Base-by-base conservation (phyloP, 164 flowering plant genomes). In the Chimonanthus salicifolius region DNA sequence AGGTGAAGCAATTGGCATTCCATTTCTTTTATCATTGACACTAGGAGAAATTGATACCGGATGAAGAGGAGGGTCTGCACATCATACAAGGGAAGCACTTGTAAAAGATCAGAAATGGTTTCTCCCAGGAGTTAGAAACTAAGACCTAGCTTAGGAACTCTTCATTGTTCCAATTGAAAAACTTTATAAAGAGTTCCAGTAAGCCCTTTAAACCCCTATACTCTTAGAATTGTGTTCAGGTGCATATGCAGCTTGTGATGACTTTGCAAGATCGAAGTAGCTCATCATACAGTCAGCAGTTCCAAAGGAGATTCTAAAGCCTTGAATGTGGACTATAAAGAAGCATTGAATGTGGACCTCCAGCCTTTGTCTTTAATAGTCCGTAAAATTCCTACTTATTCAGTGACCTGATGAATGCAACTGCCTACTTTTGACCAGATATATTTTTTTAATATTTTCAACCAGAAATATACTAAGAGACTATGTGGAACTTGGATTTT, bases 1-100 rank as follows among this genome's bases (percentile, higher is more conserved):
- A 62, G 89, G 86, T 47, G 85, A 75, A 68, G 86, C 80, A 80
- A 71, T 81, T 47, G 88, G 88, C 49, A 58, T 33, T 72, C 75
- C 71, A 64, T 68, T 46, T 67, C 72, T 77, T 47, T 71, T 76
- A 74, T 75, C 18, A 64, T 50, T 64, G 33, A 68, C 43, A 67
- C 76, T 76, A 44, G 81, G 73, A 47, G 82, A 71, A 74, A 87
- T 82, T 73, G 82, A 72, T 54, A 71, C 70, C 18, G 86, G 87
- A 75, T 84, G 62, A n/a, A 74, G 60, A 76, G 66, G 49, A 70
- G 70, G 81, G 43, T 66, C 86, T 84, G 80, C 64, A 75, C 33
- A 43, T 58, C 16, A 64, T 44, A 80, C 58, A 62, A 43, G 9
- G 64, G 43, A 33, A 33, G 33, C 33, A 33, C 33, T 33, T 33